These are phyloP conservation scores for Catunica adiposa DNA, from an alignment of 2,329 filamentous ascomycete species.

Conservation along the genomic window DNA sequence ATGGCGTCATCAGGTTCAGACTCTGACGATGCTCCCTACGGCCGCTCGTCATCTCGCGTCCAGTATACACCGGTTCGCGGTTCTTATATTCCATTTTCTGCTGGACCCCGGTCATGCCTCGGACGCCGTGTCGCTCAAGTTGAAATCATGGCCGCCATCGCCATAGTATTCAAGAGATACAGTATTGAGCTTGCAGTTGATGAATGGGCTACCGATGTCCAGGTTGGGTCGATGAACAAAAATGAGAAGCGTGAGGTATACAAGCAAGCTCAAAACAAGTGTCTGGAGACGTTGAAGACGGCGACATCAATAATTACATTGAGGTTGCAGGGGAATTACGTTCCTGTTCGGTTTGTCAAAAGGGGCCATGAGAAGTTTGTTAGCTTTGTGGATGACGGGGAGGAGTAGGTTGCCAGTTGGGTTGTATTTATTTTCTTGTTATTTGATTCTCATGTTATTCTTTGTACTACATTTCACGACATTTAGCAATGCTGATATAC, in stretches of 20 bases:
- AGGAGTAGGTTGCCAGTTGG: background rate
- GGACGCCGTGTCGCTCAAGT: constrained; percentile 43
- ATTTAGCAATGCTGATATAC: background rate
- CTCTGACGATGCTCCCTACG: constrained; percentile 34
- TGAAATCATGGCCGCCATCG: constrained; percentile 38
- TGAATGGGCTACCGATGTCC: constrained; percentile 36
- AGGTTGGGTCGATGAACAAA: constrained; percentile 34
- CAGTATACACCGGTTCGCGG: constrained; percentile 45
- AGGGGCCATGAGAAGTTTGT: constrained; percentile 56
- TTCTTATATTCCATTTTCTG: constrained; percentile 41
- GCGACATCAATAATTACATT: constrained; percentile 53
- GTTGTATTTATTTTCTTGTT: background rate
- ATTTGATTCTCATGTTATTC: background rate
- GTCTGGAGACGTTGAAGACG: constrained; percentile 33
- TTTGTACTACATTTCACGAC: background rate
- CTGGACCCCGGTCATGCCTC: constrained; percentile 40
- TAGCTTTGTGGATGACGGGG: constrained; percentile 18
- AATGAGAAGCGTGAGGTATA: constrained; percentile 38
- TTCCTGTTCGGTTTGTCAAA: constrained; percentile 52
- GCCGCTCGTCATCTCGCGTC: constrained; percentile 42
- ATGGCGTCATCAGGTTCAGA: constrained; percentile 21
- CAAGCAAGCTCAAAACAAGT: constrained; percentile 39
- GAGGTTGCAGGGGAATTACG: constrained; percentile 43
- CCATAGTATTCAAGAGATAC: constrained; percentile 40
- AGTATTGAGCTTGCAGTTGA: constrained; percentile 56